Evolutionary conservation across 1,139 yeast genomes (phyloP).

Genomic region (Zygosaccharomyces sapae): DNA sequence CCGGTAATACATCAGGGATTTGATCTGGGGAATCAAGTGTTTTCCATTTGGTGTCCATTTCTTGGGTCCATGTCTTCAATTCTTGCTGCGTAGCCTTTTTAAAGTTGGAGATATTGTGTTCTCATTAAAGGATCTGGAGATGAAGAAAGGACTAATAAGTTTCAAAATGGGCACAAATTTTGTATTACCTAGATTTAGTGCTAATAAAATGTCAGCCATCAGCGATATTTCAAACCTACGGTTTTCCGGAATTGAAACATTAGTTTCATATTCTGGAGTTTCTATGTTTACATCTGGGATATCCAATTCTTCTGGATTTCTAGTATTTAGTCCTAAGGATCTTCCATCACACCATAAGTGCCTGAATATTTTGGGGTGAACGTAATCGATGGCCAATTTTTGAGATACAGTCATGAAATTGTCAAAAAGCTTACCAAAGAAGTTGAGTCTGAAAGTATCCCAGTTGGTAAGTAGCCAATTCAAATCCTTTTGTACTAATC

Average conservation of each 20-base stretch:
- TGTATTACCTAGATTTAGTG: slow-evolving; percentile 30
- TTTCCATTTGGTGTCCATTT: slow-evolving; percentile 33
- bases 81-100: slow-evolving; percentile 29
- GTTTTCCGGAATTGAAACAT: slow-evolving; percentile 24
- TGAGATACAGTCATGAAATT: slow-evolving; percentile 35
- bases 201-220: slow-evolving; percentile 25
- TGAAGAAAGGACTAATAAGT: slow-evolving; percentile 32
- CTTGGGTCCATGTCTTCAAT: slow-evolving; percentile 30
- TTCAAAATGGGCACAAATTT: slow-evolving; percentile 32
- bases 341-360: slow-evolving; percentile 35
- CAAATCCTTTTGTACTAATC: slow-evolving; percentile 22
- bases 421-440: slow-evolving; percentile 33
- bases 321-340: slow-evolving; percentile 27
- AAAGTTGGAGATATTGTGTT: slow-evolving; percentile 32
- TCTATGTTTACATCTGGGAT: slow-evolving; percentile 23
- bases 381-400: slow-evolving; percentile 33
- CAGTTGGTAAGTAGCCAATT: slow-evolving; percentile 32
- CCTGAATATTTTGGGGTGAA: slow-evolving; percentile 34
- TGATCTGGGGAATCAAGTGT: slow-evolving; percentile 9
- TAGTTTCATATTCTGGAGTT: slow-evolving; percentile 26
- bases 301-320: slow-evolving; percentile 20
- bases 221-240: slow-evolving; percentile 32
- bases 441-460: slow-evolving; percentile 27
- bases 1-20: slow-evolving; percentile 17
- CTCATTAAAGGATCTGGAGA: slow-evolving; percentile 36